Conservation (phyloP, 176 grass and related monocot species). For the Musa acuminata region DNA sequence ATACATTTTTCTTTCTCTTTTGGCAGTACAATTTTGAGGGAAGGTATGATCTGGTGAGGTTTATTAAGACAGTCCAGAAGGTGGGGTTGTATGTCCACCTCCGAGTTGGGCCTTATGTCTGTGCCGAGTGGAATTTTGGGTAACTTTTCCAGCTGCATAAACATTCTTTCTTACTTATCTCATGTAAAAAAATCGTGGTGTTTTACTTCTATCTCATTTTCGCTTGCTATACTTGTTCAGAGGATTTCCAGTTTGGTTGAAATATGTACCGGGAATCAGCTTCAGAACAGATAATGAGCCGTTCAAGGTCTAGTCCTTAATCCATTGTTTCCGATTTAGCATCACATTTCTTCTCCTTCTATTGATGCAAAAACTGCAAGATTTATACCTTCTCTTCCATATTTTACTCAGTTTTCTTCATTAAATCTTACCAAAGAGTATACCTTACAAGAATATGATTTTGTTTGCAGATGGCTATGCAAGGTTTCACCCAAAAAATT, state of each 20-base stretch:
- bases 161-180: background rate
- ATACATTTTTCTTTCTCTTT: constrained; percentile 21
- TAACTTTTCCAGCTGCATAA: constrained; percentile 8
- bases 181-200: constrained; percentile 2
- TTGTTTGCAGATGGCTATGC: constrained; percentile 73
- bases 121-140: constrained; percentile 99
- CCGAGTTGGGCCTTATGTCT: constrained; percentile 92
- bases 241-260: constrained; percentile 96
- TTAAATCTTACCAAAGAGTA: background rate
- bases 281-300: constrained; percentile 96
- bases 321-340: background rate
- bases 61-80: constrained; percentile 81
- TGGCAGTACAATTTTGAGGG: constrained; percentile 85
- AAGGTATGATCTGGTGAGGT: constrained; percentile 95
- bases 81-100: constrained; percentile 84
- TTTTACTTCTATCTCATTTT: background rate
- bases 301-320: constrained; percentile 54
- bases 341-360: background rate
- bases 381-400: background rate
- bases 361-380: background rate
- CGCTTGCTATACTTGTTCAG: constrained; percentile 30
- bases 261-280: constrained; percentile 96
- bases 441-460: background rate
- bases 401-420: background rate
- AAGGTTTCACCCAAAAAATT: constrained; percentile 89